A percentile compares a stretch with the other conserved stretches of the same genome.
These are phyloP conservation scores for Aspergillus jensenii DNA, from an alignment of 2,329 filamentous ascomycete genomes.

Conservation along the genomic window DNA sequence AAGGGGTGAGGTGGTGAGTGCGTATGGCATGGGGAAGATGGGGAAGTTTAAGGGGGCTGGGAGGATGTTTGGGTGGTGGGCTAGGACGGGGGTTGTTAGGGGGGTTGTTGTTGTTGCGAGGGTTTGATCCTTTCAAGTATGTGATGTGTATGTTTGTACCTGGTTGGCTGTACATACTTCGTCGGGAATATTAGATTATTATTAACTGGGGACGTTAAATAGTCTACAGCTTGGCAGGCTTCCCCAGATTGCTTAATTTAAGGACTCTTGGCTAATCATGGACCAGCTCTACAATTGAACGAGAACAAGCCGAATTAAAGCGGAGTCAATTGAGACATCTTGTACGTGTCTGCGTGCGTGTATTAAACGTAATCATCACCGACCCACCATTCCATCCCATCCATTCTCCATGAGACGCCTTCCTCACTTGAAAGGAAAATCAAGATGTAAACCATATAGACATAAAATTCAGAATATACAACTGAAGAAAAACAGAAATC, in stretches of 20 bases:
- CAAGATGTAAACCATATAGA: not conserved
- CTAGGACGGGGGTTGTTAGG: conserved; percentile 35
- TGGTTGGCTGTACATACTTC: no score
- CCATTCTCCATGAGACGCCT: conserved; percentile 19
- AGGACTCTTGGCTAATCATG: not conserved
- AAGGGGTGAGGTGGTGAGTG: conserved; percentile 35
- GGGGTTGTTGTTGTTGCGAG: conserved; percentile 44
- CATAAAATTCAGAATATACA: conserved; percentile 11
- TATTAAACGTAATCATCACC: conserved; percentile 16
- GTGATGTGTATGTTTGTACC: not conserved
- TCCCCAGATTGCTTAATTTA: not conserved
- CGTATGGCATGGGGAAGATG: conserved; percentile 35
- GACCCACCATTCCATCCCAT: conserved; percentile 11
- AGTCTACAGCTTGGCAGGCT: not conserved
- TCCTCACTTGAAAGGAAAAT: conserved; percentile 4
- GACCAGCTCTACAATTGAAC: not conserved
- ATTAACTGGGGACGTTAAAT: no score
- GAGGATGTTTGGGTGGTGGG: conserved; percentile 46
- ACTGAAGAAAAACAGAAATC: conserved; percentile 6
- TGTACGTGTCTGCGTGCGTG: not conserved
- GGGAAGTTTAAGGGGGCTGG: conserved; percentile 36
- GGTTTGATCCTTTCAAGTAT: not conserved
- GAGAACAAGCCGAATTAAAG: not conserved
- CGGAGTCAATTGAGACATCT: not conserved
- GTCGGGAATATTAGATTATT: no score